Base-by-base conservation (phyloP, 2,329 filamentous ascomycete species). In the Monilinia polystroma region DNA sequence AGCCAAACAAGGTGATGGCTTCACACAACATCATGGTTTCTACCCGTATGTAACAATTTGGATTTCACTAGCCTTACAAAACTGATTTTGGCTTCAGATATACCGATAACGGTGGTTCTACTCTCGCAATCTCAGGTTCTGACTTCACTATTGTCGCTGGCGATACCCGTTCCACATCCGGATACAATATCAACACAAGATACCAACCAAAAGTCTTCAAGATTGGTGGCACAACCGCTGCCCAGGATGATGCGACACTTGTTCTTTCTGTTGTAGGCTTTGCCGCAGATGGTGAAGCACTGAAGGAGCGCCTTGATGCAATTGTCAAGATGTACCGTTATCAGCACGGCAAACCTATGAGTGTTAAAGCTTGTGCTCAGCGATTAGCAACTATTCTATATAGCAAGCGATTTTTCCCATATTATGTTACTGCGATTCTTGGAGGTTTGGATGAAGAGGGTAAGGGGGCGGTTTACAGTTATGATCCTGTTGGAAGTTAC, bases 311-410 rank as follows among this genome's bases (percentile, higher is more conserved):
- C 71, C 87, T 98, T 71, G 94, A 98, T 78, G 89, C 92, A 70
- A 87, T 97, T 76, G 95, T 96, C 84, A 98, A 97, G 84, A 96
- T 98, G 90, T 98, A 98, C 87, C 91, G 91, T 76, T 97, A 97
- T 83, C 93, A 96, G 78, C 94, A 98, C 79, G 92, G 92, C 80
- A 99, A 98, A 84, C 88, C 92, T 72, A 99, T 99, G 90, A 90
- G 87, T 71, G 90, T 98, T 76, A 90, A 92, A 75, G 95, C 95
- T 59, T 98, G 94, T 80, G 96, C 95, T 66, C 94, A 98, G 81
- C 89, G 94, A 66, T 85, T 99, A 69, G 94, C 92, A 52, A 97
- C 96, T 57, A 96, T 99, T 72, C 88, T 99, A 67, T 99, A 99
- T 83, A 85, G 89, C 79, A 98, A 98, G 83, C 92, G 95, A 59